These are phyloP conservation scores for Solanum hybrid DNA, from an alignment of 305 asterid species.

Conservation along the genomic window DNA sequence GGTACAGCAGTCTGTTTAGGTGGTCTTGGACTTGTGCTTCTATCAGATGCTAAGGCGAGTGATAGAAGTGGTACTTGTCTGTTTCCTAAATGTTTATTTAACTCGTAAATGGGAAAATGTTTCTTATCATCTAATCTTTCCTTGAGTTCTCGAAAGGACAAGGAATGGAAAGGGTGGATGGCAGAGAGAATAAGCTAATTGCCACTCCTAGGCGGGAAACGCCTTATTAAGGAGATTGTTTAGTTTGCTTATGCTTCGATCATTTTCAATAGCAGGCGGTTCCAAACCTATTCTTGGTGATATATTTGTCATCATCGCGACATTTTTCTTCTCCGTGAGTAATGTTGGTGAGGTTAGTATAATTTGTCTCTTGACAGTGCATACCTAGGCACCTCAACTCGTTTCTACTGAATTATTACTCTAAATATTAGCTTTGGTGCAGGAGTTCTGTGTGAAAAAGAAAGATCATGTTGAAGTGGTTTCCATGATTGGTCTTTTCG, in stretches of 20 bases:
- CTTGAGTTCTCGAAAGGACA: not conserved
- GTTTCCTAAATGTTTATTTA: not conserved
- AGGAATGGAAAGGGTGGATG: not conserved
- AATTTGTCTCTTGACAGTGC: not conserved
- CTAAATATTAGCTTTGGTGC: not conserved
- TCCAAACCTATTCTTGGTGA: constrained; percentile 69
- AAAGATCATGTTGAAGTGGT: constrained; percentile 53
- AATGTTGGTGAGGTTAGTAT: constrained; percentile 65
- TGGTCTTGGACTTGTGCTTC: constrained; percentile 53
- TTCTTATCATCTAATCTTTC: not conserved
- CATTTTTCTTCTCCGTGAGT: constrained; percentile 50
- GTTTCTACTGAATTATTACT: not conserved
- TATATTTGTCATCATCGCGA: constrained; percentile 43
- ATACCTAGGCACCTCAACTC: not conserved
- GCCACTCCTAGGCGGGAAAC: not conserved
- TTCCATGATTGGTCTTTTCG: constrained; percentile 64
- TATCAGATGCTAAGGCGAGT: constrained; percentile 48
- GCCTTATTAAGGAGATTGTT: not conserved
- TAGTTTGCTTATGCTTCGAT: not conserved
- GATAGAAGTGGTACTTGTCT: constrained; percentile 37
- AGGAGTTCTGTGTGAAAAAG: constrained; percentile 76
- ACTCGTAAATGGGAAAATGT: not conserved
- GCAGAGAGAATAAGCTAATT: not conserved
- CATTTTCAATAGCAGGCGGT: constrained; percentile 41
- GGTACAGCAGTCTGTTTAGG: constrained; percentile 55